Evolutionary conservation across 1,284 basidiomycete species (phyloP), one percentile per base, ranked within the genome.

Genomic region (Trichosporon inkin): DNA sequence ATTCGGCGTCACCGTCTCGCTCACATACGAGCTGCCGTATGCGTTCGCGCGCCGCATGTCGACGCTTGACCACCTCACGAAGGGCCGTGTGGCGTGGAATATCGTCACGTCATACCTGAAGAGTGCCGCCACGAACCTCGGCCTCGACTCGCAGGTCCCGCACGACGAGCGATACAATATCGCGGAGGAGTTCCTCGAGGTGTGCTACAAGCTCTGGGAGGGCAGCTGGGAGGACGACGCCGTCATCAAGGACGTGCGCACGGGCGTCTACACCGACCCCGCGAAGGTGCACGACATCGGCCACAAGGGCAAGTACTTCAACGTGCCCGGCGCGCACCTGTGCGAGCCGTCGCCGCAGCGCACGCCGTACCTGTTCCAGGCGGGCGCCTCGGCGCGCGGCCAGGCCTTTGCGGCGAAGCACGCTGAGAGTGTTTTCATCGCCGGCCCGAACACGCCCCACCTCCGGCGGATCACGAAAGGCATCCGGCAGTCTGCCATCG

Each of bases 151-250:
- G 7, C 67, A 65, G 47, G 54, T 69, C 22, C 64, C 63, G 6
- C 68, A 69, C 56, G 66, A 68, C 34, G 62, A 64, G 61, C 66
- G 68, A 4, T 69, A 67, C 58, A 61, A 67, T 49, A 64, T 64
- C 22, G 64, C 66, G 13, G 64, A 64, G 22, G 64, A 66, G 55
- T 64, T 61, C 51, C 58, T 66, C 37, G 60, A 63, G 35, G 64
- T 64, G 8, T 53, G 75, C n/a, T 78, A 77, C 70, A 78, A 78
- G 69, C 69, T 78, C 10, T 77, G 75, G 75, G 76, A 77, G 52
- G 65, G 65, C n/a, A 67, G 63, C 13, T 78, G 76, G 76, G 67
- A 71, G 17, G 75, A 78, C 56, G 72, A 77, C 44, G 71, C 76
- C 0, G 69, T 76, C 1, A 47, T 63, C 11, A 63, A 68, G 32